Evolutionary conservation across 1,284 basidiomycete genomes (phyloP).

Genomic region (Rhodotorula sp.): DNA sequence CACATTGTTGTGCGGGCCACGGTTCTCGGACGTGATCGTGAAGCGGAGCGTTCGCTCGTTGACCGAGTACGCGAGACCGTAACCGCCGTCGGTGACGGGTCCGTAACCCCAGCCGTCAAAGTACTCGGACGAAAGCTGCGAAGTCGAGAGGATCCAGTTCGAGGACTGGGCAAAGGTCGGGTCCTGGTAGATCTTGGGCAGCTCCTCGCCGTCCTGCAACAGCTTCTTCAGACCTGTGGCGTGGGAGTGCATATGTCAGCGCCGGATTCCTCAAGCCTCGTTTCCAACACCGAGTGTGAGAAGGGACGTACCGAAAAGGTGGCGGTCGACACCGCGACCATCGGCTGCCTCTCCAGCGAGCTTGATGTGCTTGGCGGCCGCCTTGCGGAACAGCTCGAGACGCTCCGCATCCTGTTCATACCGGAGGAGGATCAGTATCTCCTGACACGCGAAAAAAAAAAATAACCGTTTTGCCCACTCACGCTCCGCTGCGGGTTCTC

Average conservation of each 20-base stretch:
- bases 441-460: not conserved
- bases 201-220: constrained; percentile 68
- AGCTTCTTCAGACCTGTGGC: constrained; percentile 69
- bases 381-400: constrained; percentile 69
- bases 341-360: constrained; percentile 90
- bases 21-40: constrained; percentile 82
- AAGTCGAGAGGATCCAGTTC: constrained; percentile 92
- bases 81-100: constrained; percentile 72
- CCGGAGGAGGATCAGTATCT: not conserved
- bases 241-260: not conserved
- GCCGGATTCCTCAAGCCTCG: too few relatives aligned
- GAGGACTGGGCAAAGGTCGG: constrained; percentile 65
- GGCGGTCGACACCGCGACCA: constrained; percentile 91
- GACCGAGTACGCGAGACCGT: constrained; percentile 89
- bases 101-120: constrained; percentile 97
- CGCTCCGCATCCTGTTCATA: constrained; percentile 58
- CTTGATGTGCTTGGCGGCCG: constrained; percentile 76
- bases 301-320: constrained; percentile 65
- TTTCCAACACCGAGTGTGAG: constrained; percentile 12
- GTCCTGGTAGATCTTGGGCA: constrained; percentile 65
- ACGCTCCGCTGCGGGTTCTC: constrained; percentile 60
- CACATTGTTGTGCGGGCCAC: constrained; percentile 55
- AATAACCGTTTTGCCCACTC: constrained; percentile 39
- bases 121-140: constrained; percentile 76
- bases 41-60: constrained; percentile 83